Evolutionary conservation across 495 filamentous ascomycete species (phyloP).

Genomic region (Lepraria neglecta): DNA sequence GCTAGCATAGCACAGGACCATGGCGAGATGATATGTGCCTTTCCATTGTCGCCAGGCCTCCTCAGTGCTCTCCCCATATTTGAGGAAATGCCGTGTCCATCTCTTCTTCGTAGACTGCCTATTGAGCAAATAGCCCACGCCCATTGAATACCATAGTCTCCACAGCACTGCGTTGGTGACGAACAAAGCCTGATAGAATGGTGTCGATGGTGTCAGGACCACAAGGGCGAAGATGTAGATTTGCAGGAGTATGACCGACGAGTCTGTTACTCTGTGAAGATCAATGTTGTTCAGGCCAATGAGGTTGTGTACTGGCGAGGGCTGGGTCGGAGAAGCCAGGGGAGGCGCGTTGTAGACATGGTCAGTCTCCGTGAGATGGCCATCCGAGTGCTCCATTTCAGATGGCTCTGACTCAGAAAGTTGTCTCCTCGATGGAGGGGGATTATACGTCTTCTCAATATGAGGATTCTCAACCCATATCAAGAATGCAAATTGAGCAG

Average conservation of each 20-base stretch:
- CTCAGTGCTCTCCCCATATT: constrained; percentile 80
- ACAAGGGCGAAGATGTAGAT: constrained; percentile 67
- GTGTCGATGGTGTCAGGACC: constrained; percentile 68
- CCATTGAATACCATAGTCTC: constrained; percentile 89
- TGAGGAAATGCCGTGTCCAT: constrained; percentile 96
- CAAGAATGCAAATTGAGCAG: constrained; percentile 89
- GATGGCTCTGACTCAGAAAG: constrained; percentile 33
- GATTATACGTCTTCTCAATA: constrained; percentile 96
- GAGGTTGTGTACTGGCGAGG: constrained; percentile 68
- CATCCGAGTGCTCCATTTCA: constrained; percentile 37
- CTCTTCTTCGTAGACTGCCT: constrained; percentile 81
- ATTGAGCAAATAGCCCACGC: constrained; percentile 77
- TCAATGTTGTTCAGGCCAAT: constrained; percentile 79
- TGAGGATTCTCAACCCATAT: constrained; percentile 89
- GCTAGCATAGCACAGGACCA: constrained; percentile 77
- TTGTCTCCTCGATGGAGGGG: constrained; percentile 68
- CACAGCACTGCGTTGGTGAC: constrained; percentile 70
- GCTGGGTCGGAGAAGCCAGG: constrained; percentile 39
- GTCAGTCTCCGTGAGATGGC: constrained; percentile 28
- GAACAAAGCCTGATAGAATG: constrained; percentile 67
- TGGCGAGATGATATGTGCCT: constrained; percentile 86
- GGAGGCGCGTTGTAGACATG: constrained; percentile 31
- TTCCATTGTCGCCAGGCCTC: constrained; percentile 99
- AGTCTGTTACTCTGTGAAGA: constrained; percentile 76
- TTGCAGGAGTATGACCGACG: constrained; percentile 66